Percentiles rank a stretch among this genome's conserved stretches.
Conservation (phyloP, 2,329 filamentous ascomycete genomes). For the Sporothrix phasma region DNA sequence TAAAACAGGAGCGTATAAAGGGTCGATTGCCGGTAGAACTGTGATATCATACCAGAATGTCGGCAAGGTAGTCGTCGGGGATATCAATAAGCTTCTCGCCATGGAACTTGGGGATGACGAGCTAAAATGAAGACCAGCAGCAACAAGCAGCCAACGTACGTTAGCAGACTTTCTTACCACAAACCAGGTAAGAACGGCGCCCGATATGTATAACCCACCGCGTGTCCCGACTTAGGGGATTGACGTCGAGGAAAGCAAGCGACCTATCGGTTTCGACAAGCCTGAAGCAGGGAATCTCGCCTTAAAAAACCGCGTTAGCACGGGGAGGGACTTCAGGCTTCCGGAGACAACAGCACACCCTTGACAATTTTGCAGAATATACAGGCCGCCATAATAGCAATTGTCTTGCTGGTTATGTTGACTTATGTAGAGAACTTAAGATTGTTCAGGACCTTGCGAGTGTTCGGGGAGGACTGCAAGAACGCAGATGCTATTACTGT, state of each 20-base stretch:
- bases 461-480: background rate
- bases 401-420: background rate
- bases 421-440: no score
- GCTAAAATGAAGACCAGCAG: constrained; percentile 53
- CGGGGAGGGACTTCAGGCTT: background rate
- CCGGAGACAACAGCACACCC: constrained; percentile 29
- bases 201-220: constrained; percentile 56
- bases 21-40: background rate
- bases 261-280: constrained; percentile 91
- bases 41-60: constrained; percentile 57
- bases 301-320: constrained; percentile 34
- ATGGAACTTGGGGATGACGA: constrained; percentile 93
- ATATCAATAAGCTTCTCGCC: constrained; percentile 87
- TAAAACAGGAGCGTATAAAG: background rate
- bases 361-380: constrained; percentile 99
- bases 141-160: constrained; percentile 12
- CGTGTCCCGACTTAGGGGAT: constrained; percentile 77
- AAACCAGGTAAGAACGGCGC: background rate
- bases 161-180: background rate
- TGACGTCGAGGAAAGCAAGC: constrained; percentile 92
- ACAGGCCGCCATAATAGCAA: constrained; percentile 53
- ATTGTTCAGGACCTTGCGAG: no score
- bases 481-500: no score
- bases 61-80: constrained; percentile 74
- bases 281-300: constrained; percentile 94